A percentile compares a stretch with the other conserved stretches of the same genome.
Conservation (phyloP, 345 rosid species). For the Bretschneidera sinensis region DNA sequence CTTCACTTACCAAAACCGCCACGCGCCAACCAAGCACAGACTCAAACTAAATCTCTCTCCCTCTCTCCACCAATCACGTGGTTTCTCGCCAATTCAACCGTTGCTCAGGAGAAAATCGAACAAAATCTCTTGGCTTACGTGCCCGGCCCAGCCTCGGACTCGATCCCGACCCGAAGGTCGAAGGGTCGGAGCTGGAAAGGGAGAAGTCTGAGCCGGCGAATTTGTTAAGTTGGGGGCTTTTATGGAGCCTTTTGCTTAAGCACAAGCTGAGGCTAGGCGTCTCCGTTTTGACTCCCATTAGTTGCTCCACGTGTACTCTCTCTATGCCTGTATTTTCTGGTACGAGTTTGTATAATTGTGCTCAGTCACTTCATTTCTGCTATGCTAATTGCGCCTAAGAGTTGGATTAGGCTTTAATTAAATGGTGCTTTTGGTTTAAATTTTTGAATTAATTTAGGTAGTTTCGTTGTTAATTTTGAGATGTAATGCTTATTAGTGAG, state of each 20-base stretch:
- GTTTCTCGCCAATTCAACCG: slow-evolving; percentile 34
- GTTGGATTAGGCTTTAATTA: not conserved
- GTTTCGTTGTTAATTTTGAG: too few species aligned
- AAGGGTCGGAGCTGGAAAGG: slow-evolving; percentile 21
- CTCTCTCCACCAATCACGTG: slow-evolving; percentile 21
- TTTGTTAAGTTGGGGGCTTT: slow-evolving; percentile 56
- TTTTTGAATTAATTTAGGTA: too few species aligned
- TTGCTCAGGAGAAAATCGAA: slow-evolving; percentile 13
- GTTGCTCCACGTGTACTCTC: slow-evolving; percentile 76
- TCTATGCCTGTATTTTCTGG: slow-evolving; percentile 92
- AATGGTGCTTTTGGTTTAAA: not conserved
- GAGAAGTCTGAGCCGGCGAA: slow-evolving; percentile 36
- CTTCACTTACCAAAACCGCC: slow-evolving; percentile 12
- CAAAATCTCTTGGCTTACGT: slow-evolving; percentile 54
- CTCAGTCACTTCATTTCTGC: not conserved
- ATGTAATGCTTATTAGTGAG: too few species aligned
- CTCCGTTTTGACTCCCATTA: slow-evolving; percentile 49
- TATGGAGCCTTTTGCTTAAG: slow-evolving; percentile 51
- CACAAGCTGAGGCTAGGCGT: slow-evolving; percentile 58
- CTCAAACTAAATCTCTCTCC: slow-evolving; percentile 8
- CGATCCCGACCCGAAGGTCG: slow-evolving; percentile 47
- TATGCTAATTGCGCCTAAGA: not conserved
- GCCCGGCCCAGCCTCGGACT: slow-evolving; percentile 67
- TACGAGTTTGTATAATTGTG: slow-evolving; percentile 5
- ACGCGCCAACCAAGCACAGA: slow-evolving; percentile 12